These are phyloP conservation scores for Gautieria morchelliformis DNA, from an alignment of 768 basidiomycete genomes.

Conservation along the genomic window DNA sequence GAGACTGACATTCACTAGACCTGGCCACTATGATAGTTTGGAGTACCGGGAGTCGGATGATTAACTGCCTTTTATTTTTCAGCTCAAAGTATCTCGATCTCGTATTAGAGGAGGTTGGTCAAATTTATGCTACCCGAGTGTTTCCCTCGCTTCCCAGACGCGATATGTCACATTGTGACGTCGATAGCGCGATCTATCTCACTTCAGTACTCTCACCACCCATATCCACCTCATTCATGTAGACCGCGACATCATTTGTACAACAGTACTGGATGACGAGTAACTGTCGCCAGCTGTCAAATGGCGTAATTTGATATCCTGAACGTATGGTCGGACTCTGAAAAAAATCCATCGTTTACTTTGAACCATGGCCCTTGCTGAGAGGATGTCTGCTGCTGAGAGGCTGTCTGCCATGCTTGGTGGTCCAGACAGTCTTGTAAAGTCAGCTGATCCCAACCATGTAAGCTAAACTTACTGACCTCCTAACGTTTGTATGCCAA, in stretches of 20 bases:
- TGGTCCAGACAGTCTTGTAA: slow-evolving; percentile 39
- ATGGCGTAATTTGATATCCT: neutral
- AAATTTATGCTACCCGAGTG: neutral
- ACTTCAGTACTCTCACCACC: too few relatives aligned
- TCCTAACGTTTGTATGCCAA: neutral
- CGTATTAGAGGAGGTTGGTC: too few relatives aligned
- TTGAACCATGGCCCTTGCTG: neutral
- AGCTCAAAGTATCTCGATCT: too few relatives aligned
- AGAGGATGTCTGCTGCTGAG: neutral
- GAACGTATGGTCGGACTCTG: neutral
- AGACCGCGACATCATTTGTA: neutral
- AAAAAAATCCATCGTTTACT: neutral
- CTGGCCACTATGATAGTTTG: slow-evolving; percentile 84
- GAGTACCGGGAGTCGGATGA: slow-evolving; percentile 9
- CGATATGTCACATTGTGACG: neutral
- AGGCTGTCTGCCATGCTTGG: neutral
- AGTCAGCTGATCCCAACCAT: slow-evolving; percentile 53
- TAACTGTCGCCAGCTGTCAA: neutral
- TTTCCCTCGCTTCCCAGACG: neutral
- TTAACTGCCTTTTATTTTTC: neutral
- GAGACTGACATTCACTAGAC: slow-evolving; percentile 33
- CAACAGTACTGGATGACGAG: neutral
- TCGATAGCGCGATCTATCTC: too few relatives aligned
- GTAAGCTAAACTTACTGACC: slow-evolving; percentile 27
- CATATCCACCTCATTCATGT: neutral